Evolutionary conservation across 768 basidiomycete genomes (phyloP), one percentile per base, ranked within the genome.

Genomic region (Leccinum truebloodii): DNA sequence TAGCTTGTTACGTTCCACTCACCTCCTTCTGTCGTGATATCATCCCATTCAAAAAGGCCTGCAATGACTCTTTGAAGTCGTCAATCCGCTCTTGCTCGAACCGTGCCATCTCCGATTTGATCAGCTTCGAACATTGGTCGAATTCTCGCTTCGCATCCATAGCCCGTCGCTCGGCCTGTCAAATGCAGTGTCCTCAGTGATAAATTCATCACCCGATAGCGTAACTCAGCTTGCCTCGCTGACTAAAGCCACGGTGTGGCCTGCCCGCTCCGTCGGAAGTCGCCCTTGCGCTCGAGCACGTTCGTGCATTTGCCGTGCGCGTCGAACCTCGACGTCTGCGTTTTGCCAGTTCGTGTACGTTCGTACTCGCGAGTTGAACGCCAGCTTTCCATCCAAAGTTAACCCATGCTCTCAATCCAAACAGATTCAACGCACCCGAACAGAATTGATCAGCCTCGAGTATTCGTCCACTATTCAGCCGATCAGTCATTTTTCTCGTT

Each of bases 81-180:
- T 93, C 90, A 26, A 98, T 83, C 48, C 95, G 85, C 75, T 97
- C 96, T 70, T 87, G 85, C 76, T 99, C 96, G 69, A 98, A 98
- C 48, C 96, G 80, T 5, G 86, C 86, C 63, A 95, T 85, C 76
- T 99, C 97, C 4, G 84, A 77, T 75, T 98, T 98, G 66, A 94
- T 87, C 20, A 97, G 78, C 64, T 89, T 89, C 20, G 94, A 22
- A 13, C 89, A 88, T 22, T 90, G 84, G 49, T 98, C 95, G 70
- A 92, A 99, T 64, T 97, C 96, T 54, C 86, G 85, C 69, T 90
- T 92, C 0, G 90, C 83, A 52, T 96, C 94, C 49, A 91, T 74
- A 4, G 90, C 87, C 20, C 88, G 85, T 54, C 93, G 82, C 74
- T 99, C 97, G 3, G 90, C 89, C 93, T 97, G 41, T 46, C 16